A percentile compares a stretch with the other conserved stretches of the same genome.
Conservation (phyloP, 2,329 filamentous ascomycete genomes). For the Penicillium sp. region DNA sequence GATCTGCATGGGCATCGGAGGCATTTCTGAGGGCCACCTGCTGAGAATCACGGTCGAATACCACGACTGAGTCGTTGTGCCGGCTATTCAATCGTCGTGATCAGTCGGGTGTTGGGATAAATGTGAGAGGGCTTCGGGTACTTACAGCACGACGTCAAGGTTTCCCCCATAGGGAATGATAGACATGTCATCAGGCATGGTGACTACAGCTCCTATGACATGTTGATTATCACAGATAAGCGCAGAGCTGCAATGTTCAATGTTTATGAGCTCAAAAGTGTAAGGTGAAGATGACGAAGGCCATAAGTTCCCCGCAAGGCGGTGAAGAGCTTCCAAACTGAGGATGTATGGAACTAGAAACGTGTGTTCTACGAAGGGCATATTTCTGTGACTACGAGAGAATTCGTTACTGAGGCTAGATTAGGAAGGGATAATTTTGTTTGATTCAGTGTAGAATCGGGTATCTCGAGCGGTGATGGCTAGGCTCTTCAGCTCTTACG, state of each 20-base stretch:
- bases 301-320: not conserved
- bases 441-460: not conserved
- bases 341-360: not conserved
- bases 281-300: not conserved
- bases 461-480: not conserved
- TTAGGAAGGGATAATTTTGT: not conserved
- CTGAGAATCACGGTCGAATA: slow-evolving; percentile 78
- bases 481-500: not conserved
- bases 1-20: slow-evolving; percentile 42
- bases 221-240: not conserved
- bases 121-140: slow-evolving; percentile 2
- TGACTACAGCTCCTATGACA: not conserved
- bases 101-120: slow-evolving; percentile 10
- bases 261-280: not conserved
- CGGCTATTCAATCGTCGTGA: slow-evolving; percentile 53
- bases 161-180: slow-evolving; percentile 42
- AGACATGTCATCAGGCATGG: slow-evolving; percentile 40
- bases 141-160: slow-evolving; percentile 45
- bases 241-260: not conserved
- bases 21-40: slow-evolving; percentile 74
- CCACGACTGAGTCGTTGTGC: slow-evolving; percentile 85
- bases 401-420: not conserved
- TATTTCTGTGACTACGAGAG: no score
- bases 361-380: no score
- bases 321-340: not conserved